Evolutionary conservation across 257 asterid genomes (phyloP), one percentile per base, ranked within the genome.

Genomic region (Avicennia marina): DNA sequence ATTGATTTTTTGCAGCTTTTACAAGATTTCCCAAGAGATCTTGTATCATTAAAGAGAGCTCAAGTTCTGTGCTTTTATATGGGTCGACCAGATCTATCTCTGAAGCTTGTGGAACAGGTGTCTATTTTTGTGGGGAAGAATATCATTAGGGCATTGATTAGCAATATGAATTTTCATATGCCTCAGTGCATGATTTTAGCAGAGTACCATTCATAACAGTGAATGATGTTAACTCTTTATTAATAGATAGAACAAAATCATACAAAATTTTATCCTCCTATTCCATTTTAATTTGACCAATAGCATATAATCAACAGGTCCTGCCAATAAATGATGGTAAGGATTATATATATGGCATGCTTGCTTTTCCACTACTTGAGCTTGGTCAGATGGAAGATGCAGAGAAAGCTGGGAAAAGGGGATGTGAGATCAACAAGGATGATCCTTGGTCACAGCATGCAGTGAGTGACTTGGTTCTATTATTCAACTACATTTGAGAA

Each of bases 381-480:
- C 93, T 91, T 38, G 93, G 96, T 58, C 84, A 63, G 61, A 76
- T 85, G 74, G 79, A 51, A 47, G 96, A 82, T 41, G 98, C 98
- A 18, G 87, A 80, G 60, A 61, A 70, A 62, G 96, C 96, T 57
- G 95, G 82, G 20, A 81, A 72, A 58, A 77, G 39, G 64, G 98
- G 94, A 57, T 77, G 75, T 39, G 89, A 85, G 70, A 89, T 88
- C 73, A 71, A 77, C 64, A 73, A 72, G 56, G 76, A 79, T 19
- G 98, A 91, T 73, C 51, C 94, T n/a, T 91, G 98, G 98, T 70
- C 87, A 31, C 98, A 91, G 53, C 98, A 91, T 73, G 94, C 96
- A 1, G 98, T 90, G 72, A 85, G 82, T 66, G 71, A 32, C 70
- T 38, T 45, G 38, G 20, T 59, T 67, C 41, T 1, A 4, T 44